phyloP scores from a whole-genome alignment of 129 eudicot genomes.

The Smallanthus sonchifolius region DNA sequence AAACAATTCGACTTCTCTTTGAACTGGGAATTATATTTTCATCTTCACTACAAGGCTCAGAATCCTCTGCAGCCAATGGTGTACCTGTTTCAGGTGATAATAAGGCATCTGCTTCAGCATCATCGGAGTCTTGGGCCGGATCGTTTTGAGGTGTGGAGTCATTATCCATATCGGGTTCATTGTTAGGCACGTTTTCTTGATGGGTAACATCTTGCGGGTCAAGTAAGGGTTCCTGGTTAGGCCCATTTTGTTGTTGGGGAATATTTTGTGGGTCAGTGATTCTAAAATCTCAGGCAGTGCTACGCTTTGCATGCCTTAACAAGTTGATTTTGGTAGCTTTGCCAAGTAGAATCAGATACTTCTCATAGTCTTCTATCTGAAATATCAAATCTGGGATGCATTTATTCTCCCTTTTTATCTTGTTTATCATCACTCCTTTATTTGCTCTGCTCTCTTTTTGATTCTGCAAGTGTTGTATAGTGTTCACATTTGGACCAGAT shows the following conservation, averaged over 20 bases:
- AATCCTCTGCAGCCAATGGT: conserved; percentile 42
- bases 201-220: conserved; percentile 21
- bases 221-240: conserved; percentile 24
- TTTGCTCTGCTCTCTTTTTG: conserved; percentile 50
- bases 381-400: conserved; percentile 83
- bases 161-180: conserved; percentile 21
- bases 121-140: conserved; percentile 31
- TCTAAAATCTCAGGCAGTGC: conserved; percentile 73
- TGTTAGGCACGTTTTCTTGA: conserved; percentile 31
- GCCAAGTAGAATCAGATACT: conserved; percentile 67
- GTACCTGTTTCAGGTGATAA: conserved; percentile 6
- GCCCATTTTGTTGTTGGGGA: conserved; percentile 25
- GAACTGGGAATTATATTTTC: conserved; percentile 35
- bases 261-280: conserved; percentile 31
- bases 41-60: conserved; percentile 43
- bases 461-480: conserved; percentile 37
- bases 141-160: conserved; percentile 29
- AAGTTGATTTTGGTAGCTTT: conserved; percentile 59
- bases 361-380: conserved; percentile 85
- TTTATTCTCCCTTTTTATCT: conserved; percentile 78
- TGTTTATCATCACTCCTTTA: conserved; percentile 57
- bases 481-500: not conserved
- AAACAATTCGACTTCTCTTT: conserved; percentile 48
- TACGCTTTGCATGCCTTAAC: conserved; percentile 77
- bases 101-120: conserved; percentile 32